Conservation (phyloP, 2,329 filamentous ascomycete genomes). For the Diaporthe aspalathi region DNA sequence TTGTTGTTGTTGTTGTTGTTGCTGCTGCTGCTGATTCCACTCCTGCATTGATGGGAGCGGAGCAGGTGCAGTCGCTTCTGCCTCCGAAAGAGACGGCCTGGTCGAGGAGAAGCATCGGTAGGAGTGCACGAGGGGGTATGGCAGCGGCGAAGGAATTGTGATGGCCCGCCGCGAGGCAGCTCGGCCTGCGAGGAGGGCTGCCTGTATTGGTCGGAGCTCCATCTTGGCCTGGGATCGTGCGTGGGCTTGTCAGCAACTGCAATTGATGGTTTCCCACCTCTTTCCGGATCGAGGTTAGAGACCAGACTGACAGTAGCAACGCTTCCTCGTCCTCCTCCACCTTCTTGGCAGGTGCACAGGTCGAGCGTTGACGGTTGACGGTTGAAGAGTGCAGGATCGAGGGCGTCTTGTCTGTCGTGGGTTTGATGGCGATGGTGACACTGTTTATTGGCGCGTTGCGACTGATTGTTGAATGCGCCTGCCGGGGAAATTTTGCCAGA, state of each 20-base stretch:
- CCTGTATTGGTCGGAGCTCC: constrained; percentile 36
- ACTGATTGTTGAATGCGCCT: constrained; percentile 20
- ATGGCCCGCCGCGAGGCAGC: constrained; percentile 33
- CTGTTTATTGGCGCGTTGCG: constrained; percentile 21
- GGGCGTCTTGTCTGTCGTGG: no score
- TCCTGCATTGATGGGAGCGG: constrained; percentile 11
- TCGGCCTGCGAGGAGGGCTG: constrained; percentile 35
- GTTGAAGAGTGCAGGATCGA: neutral
- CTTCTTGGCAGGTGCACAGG: neutral
- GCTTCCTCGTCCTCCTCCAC: neutral
- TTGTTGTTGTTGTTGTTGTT: constrained; percentile 21
- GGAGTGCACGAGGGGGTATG: neutral
- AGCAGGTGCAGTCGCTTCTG: constrained; percentile 24
- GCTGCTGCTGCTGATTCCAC: constrained; percentile 14
- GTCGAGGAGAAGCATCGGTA: constrained; percentile 34
- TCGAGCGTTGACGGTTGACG: neutral
- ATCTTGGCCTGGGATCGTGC: constrained; percentile 20
- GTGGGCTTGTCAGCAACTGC: constrained; percentile 7
- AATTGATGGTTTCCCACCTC: neutral
- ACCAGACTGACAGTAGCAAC: neutral
- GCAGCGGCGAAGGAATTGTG: neutral
- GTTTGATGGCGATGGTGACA: constrained; percentile 3
- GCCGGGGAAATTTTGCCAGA: constrained; percentile 23
- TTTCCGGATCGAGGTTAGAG: neutral
- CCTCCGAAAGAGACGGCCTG: constrained; percentile 23